Base-by-base conservation (phyloP, 2,329 filamentous ascomycete species). In the Proliferodiscus dingleyae region DNA sequence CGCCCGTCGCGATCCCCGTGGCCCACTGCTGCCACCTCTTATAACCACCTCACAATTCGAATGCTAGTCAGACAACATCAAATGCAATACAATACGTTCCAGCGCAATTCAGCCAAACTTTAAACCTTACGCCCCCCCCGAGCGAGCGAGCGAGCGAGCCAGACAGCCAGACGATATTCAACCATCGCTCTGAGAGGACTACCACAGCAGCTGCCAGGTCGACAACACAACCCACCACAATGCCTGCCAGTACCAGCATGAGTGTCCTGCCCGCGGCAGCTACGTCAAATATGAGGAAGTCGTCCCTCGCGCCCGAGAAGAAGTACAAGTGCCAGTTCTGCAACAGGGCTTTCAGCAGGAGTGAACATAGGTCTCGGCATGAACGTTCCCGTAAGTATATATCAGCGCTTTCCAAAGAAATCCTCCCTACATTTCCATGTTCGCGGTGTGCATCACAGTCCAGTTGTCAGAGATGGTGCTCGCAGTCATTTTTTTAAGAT, bases 241-340 rank as follows among this genome's bases (percentile, higher is more conserved):
- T 88, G 83, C 82, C 84, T 65, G 81, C 79, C 72, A 26, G 24
- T 26, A 78, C 83, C 46, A 59, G 55, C 52, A 57, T 62, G 49
- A 59, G 52, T 69, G 81, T 82, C 61, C 71, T 81, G 60, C 72
- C 85, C 64, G 69, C 80, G 60, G 77, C 80, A 64, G 73, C 80
- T 64, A 80, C 88, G 64, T 78, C 85, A 65, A 78, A 80, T 60
- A 77, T 84, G 63, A 82, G 87, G 69, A 95, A 94, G 71, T 70
- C 84, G 57, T 75, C 85, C 51, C 72, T 83, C 60, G 84, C 81
- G 60, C 89, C 90, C 46, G 93, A 97, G 75, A 91, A 94, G 76
- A 95, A 96, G 72, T 98, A 98, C 81, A 96, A 97, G 70, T 98
- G 93, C 74, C 89, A 95, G 75, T 97, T 95, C 71, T 97, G 93